A percentile compares a stretch with the other conserved stretches of the same genome.
Evolutionary conservation across 495 filamentous ascomycete species (phyloP).

Genomic region (Hypoxylon perforatum): DNA sequence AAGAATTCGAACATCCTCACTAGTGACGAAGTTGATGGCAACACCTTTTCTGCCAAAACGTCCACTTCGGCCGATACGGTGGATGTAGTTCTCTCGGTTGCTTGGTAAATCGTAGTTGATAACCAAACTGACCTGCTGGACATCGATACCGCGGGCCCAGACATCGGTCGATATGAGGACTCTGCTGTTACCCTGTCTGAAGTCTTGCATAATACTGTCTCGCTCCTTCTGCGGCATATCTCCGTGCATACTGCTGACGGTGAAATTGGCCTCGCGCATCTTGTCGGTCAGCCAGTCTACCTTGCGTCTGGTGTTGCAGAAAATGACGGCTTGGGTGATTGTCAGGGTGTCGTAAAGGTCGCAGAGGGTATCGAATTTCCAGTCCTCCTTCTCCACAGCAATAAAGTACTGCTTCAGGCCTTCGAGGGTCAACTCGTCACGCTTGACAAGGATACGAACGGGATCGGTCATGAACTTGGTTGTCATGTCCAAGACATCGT

Average conservation of each 20-base stretch:
- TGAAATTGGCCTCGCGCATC: conserved; percentile 98
- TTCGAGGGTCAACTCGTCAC: conserved; percentile 97
- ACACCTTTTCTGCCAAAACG: conserved; percentile 98
- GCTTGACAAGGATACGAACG: conserved; percentile 98
- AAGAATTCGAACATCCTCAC: conserved; percentile 96
- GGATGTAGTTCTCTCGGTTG: conserved; percentile 99
- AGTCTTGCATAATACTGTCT: conserved; percentile 99
- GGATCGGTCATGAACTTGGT: conserved; percentile 99
- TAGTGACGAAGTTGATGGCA: conserved; percentile 99
- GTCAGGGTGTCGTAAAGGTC: conserved; percentile 99
- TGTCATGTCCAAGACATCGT: conserved; percentile 98
- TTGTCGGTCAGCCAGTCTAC: conserved; percentile 99
- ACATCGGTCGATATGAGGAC: conserved; percentile 99
- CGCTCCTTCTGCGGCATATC: conserved; percentile 99
- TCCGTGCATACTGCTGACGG: conserved; percentile 97
- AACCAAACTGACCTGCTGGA: conserved; percentile 98
- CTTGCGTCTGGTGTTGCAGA: conserved; percentile 99
- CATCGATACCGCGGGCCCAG: conserved; percentile 97
- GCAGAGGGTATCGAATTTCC: conserved; percentile 99
- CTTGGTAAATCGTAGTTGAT: conserved; percentile 99
- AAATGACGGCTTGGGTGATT: conserved; percentile 99
- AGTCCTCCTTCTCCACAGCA: conserved; percentile 98
- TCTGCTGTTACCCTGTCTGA: conserved; percentile 93
- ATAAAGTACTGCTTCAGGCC: conserved; percentile 99
- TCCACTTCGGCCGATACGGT: conserved; percentile 94